Base-by-base conservation (phyloP, 257 asterid genomes). In the Ilex aquifolium region DNA sequence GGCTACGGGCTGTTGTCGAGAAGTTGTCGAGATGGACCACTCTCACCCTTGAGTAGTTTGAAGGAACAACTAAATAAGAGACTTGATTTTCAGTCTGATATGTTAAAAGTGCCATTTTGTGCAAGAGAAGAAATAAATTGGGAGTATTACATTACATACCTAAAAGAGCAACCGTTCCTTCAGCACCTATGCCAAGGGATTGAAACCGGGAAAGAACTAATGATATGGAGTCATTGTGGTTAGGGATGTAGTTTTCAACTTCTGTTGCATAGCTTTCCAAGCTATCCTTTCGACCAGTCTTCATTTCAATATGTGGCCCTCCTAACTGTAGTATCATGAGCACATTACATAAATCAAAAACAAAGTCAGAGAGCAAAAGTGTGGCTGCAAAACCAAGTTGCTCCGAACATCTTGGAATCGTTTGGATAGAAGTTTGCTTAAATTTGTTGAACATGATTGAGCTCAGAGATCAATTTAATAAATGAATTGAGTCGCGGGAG, bases 241-340 rank as follows among this genome's bases (percentile, higher is more conserved):
- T 80, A 7, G 98, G 98, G 29, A 91, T 75, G 63, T 61, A 77
- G 53, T 17, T 69, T 11, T 86, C 87, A 4, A 86, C 80, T 65
- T 70, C 66, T 6, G 74, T 72, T 52, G 61, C 59, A 31, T 81
- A 58, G 7, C 94, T 86, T 32, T 48, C 49, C 29, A 65, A 81
- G 83, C 95, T 80, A 50, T 91, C 98, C 62, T 10, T 78, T n/a
- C 98, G 64, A 6, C 98, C 98, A 0, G 90, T 83, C 75, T 86
- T 91, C 82, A 91, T 80, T 32, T 67, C 78, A 40, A 86, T 53
- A 0, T n/a, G 32, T 6, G 95, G 96, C 65, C 96, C 96, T 59
- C 86, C 84, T 58, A 88, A 77, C 98, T 88, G 56, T 10, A 54
- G 56, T 10, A 54, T 46, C 52, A 46, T 46, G 14, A 8, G 13